These are phyloP conservation scores for Alloascoidea africana DNA, from an alignment of 805 yeast species.

Conservation along the genomic window DNA sequence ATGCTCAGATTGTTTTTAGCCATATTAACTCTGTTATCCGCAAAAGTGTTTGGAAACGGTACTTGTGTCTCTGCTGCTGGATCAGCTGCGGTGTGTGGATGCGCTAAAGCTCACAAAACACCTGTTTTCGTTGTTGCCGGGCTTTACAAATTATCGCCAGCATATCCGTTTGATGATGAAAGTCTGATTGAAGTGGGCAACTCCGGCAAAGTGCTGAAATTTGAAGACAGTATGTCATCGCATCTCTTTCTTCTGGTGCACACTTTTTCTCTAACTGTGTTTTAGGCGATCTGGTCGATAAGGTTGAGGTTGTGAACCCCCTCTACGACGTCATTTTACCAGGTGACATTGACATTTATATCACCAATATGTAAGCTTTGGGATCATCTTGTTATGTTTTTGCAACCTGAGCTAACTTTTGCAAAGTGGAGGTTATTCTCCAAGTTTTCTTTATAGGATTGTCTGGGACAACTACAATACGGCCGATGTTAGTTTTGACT, in stretches of 20 bases:
- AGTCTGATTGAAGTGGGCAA: constrained; percentile 83
- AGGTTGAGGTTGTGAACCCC: constrained; percentile 76
- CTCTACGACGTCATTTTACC: constrained; percentile 86
- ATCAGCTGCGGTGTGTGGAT: constrained; percentile 83
- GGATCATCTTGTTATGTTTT: neutral
- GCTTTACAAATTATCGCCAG: constrained; percentile 79
- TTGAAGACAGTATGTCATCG: constrained; percentile 37
- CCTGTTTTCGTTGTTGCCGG: constrained; percentile 96
- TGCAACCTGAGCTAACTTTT: constrained; percentile 4
- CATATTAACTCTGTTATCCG: neutral
- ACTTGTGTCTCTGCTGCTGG: constrained; percentile 87
- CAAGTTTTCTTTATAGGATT: constrained; percentile 88
- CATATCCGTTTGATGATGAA: constrained; percentile 81
- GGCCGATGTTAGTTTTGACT: constrained; percentile 61
- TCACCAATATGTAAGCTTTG: constrained; percentile 55
- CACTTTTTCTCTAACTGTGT: neutral
- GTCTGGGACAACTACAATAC: constrained; percentile 87
- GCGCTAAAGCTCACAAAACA: constrained; percentile 90
- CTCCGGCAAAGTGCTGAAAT: constrained; percentile 75
- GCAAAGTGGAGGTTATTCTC: constrained; percentile 75
- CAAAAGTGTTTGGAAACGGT: constrained; percentile 70
- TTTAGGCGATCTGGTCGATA: constrained; percentile 33
- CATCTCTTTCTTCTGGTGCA: neutral
- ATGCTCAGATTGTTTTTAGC: neutral
- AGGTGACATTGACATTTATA: constrained; percentile 83